Conservation (phyloP, 2,329 filamentous ascomycete genomes). For the Pezicula radicicola region DNA sequence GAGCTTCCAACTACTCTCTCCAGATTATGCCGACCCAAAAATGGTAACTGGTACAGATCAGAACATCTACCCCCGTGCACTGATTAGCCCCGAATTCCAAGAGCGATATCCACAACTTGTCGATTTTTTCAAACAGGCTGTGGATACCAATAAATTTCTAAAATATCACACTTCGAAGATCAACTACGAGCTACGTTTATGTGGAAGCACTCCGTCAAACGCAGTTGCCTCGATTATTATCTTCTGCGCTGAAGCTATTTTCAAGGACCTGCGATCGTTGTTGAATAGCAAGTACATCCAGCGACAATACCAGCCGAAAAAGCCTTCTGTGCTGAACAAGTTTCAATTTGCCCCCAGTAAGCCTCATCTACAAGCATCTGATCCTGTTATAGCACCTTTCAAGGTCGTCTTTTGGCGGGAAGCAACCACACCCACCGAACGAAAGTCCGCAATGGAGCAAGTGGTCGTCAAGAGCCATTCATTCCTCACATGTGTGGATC, state of each 20-base stretch:
- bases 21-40: neutral
- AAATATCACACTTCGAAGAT: constrained; percentile 2
- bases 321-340: neutral
- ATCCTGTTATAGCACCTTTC: constrained; percentile 1
- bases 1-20: neutral
- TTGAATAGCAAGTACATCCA: constrained; percentile 2
- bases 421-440: constrained; percentile 1
- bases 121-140: constrained; percentile 7
- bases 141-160: neutral
- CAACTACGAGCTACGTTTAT: constrained; percentile 5
- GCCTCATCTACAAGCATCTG: neutral
- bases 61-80: constrained; percentile 4
- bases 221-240: neutral
- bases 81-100: neutral
- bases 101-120: constrained; percentile 5
- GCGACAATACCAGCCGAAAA: neutral
- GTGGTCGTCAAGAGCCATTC: constrained; percentile 1
- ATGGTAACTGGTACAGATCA: neutral
- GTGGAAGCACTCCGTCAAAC: neutral
- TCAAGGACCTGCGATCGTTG: constrained; percentile 4
- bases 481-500: constrained; percentile 6
- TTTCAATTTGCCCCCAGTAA: neutral
- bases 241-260: neutral
- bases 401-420: constrained; percentile 6
- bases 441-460: constrained; percentile 4